A percentile compares a stretch with the other conserved stretches of the same genome.
Evolutionary conservation across 129 eudicot species (phyloP).

Genomic region (Helianthus annuus): DNA sequence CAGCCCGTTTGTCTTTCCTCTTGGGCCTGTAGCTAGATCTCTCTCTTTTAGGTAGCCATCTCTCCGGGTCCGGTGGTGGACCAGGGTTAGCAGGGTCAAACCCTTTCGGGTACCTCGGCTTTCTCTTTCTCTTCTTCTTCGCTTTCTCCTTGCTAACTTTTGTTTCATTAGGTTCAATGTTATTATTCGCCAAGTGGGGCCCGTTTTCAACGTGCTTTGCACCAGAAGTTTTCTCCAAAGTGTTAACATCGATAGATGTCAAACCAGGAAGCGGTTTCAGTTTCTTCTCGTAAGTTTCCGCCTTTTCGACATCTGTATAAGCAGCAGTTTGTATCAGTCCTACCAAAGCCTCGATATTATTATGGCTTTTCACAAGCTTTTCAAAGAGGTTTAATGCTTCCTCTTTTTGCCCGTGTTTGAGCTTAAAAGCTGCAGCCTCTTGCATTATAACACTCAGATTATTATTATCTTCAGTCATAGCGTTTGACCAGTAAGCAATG

Average conservation of each 20-base stretch:
- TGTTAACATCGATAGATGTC: conserved; percentile 67
- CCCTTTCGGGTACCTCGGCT: conserved; percentile 90
- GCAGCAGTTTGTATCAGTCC: conserved; percentile 85
- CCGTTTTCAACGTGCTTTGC: conserved; percentile 66
- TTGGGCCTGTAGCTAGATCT: conserved; percentile 88
- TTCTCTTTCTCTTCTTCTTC: conserved; percentile 92
- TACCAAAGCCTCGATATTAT: conserved; percentile 68
- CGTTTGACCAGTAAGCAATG: conserved; percentile 72
- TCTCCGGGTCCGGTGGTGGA: conserved; percentile 92
- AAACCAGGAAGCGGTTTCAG: conserved; percentile 77
- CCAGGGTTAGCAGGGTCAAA: conserved; percentile 93
- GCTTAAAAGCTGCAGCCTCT: conserved; percentile 84
- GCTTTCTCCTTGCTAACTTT: conserved; percentile 68
- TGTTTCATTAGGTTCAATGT: conserved; percentile 45
- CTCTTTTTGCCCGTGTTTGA: conserved; percentile 76
- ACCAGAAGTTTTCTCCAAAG: conserved; percentile 88
- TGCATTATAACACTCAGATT: conserved; percentile 70
- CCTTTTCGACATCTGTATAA: conserved; percentile 71
- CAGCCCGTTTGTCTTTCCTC: conserved; percentile 88
- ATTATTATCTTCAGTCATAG: conserved; percentile 86
- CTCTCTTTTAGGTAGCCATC: conserved; percentile 94
- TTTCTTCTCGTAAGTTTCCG: conserved; percentile 83
- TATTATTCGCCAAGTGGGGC: conserved; percentile 31
- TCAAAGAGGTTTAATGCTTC: conserved; percentile 79
- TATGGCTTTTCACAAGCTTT: conserved; percentile 73